A percentile compares a stretch with the other conserved stretches of the same genome.
Evolutionary conservation across 257 asterid species (phyloP).

Genomic region (Nicotiana undulata): DNA sequence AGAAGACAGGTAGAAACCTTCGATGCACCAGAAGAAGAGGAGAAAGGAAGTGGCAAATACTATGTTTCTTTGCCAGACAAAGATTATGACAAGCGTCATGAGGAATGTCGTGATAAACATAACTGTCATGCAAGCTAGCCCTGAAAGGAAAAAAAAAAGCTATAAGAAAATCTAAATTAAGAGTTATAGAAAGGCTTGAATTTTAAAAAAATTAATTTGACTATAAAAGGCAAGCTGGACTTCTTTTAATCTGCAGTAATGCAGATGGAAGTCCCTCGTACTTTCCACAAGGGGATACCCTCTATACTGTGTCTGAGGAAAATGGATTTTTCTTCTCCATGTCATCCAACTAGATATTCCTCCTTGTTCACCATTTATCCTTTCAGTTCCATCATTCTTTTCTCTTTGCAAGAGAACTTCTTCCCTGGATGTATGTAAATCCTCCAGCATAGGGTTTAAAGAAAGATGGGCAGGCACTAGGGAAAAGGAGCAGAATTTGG

Average conservation of each 20-base stretch:
- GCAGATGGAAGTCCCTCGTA: background rate
- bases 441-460: background rate
- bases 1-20: constrained; percentile 53
- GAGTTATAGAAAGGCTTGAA: background rate
- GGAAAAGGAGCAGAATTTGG: background rate
- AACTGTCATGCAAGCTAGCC: constrained; percentile 90
- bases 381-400: background rate
- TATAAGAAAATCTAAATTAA: background rate
- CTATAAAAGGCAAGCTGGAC: background rate
- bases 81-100: constrained; percentile 73
- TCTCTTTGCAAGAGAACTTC: background rate
- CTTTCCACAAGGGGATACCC: background rate
- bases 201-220: background rate
- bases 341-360: background rate
- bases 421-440: background rate
- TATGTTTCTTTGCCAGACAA: constrained; percentile 71
- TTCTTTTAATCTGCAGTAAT: background rate
- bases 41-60: constrained; percentile 51
- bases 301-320: too few species aligned
- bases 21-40: constrained; percentile 62
- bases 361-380: background rate
- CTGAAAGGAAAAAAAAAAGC: constrained; percentile 31
- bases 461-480: background rate
- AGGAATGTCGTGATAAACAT: constrained; percentile 89
- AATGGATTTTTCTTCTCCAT: background rate